A percentile compares a stretch with the other conserved stretches of the same genome.
Conservation (phyloP, 768 basidiomycete species). For the Suillus bovinus region DNA sequence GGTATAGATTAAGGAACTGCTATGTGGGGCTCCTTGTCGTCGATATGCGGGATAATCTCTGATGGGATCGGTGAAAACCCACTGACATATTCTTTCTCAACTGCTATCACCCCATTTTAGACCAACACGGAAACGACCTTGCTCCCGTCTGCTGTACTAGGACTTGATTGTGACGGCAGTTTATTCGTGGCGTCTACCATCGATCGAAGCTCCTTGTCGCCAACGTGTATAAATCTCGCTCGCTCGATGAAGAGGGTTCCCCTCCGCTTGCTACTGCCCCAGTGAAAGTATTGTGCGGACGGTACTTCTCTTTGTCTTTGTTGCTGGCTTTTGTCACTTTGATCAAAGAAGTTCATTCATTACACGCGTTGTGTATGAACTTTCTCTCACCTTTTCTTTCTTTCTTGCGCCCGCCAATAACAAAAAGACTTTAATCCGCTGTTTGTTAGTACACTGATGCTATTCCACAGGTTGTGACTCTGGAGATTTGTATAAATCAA, state of each 20-base stretch:
- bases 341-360: not conserved
- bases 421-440: too few relatives aligned
- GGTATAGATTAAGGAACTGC: not conserved
- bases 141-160: too few relatives aligned
- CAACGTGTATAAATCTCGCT: not conserved
- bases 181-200: too few relatives aligned
- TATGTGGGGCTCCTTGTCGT: too few relatives aligned
- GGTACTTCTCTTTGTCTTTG: not conserved
- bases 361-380: not conserved
- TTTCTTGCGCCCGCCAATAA: not conserved
- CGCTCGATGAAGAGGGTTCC: not conserved
- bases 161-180: not conserved
- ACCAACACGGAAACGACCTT: too few relatives aligned
- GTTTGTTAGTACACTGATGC: too few relatives aligned
- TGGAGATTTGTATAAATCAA: too few relatives aligned
- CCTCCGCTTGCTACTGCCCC: not conserved
- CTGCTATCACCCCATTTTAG: not conserved
- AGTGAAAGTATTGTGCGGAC: not conserved
- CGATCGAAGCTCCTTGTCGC: not conserved
- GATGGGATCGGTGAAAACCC: too few relatives aligned
- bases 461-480: too few relatives aligned
- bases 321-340: too few relatives aligned
- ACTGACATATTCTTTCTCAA: too few relatives aligned
- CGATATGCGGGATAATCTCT: not conserved
- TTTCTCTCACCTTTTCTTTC: too few relatives aligned